Conservation (phyloP, 352 stramenopile genomes). For the Globisporangium paroecandrum region DNA sequence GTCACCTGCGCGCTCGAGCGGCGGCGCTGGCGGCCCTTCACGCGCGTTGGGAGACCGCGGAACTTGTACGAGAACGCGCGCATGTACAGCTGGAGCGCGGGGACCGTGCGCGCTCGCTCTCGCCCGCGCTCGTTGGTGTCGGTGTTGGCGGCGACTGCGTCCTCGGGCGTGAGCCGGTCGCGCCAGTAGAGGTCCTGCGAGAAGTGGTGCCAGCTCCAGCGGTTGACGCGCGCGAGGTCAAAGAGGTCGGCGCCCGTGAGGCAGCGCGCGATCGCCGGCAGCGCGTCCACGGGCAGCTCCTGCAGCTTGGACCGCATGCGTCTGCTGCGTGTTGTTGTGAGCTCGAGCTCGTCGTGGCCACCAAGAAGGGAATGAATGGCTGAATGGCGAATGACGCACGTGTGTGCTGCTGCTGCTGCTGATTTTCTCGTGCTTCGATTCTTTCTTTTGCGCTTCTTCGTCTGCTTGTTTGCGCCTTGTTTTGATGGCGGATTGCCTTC, state of each 20-base stretch:
- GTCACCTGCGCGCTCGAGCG: neutral
- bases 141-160: neutral
- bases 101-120: neutral
- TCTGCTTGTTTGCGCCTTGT: neutral
- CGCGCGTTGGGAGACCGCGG: neutral
- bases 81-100: neutral
- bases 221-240: neutral
- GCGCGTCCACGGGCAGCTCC: constrained; percentile 1
- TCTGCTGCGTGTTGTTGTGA: neutral
- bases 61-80: constrained; percentile 1
- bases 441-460: neutral
- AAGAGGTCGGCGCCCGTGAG: neutral
- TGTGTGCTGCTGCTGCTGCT: neutral
- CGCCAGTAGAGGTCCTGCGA: neutral
- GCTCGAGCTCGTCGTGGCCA: neutral
- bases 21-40: neutral
- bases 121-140: neutral
- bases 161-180: neutral
- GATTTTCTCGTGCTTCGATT: neutral
- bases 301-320: neutral
- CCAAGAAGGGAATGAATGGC: neutral
- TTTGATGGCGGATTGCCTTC: no score
- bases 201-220: neutral
- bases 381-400: neutral
- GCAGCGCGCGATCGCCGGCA: neutral